Evolutionary conservation across 768 basidiomycete genomes (phyloP), one percentile per base, ranked within the genome.

Genomic region (Termitomyces sp.): DNA sequence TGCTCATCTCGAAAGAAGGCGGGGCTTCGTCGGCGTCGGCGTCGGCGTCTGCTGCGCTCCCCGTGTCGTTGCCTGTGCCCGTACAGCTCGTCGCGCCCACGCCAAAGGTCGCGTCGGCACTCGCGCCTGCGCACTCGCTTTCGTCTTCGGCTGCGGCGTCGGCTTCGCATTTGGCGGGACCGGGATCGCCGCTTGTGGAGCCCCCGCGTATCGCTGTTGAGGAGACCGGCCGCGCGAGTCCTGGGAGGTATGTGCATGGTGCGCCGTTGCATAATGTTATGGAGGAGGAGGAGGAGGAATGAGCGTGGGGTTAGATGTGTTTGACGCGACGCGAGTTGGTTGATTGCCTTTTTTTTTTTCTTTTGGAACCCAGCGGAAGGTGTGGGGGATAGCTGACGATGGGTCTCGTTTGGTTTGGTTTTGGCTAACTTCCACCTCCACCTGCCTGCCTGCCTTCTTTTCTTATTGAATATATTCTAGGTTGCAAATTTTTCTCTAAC

Each of bases 191-290:
- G 58, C 60, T 60, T 22, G 60, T 72, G 13, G 72, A 77, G 32
- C 70, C 69, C 3, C 74, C 75, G 5, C 66, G 64, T 1, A 46
- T 75, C 7, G 59, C 71, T 10, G 63, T 75, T 16, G 74, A 74
- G n/a, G 83, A 84, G 20, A 69, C 75, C 8, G 84, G 84, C 4
- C 76, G 82, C n/a, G 74, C 71, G 20, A 88, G 86, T 63, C 88
- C 88, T 12, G 81, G 69, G 34, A 82, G 90, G 43, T 94, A 94
- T 66, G 69, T 90, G 14, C 92, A 94, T 64, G 92, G 92, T 26
- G 88, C 89, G 8, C 92, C 92, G 29, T 76, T 94, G 65, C 89
- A 92, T 62, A 93, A 93, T 59, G 92, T 94, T 42, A 24, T 92
- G 48, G 92, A 92, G 64, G 86, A 88, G 58, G 89, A 91, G 60